phyloP scores from a whole-genome alignment of 257 asterid genomes.

The Voacanga thouarsii region DNA sequence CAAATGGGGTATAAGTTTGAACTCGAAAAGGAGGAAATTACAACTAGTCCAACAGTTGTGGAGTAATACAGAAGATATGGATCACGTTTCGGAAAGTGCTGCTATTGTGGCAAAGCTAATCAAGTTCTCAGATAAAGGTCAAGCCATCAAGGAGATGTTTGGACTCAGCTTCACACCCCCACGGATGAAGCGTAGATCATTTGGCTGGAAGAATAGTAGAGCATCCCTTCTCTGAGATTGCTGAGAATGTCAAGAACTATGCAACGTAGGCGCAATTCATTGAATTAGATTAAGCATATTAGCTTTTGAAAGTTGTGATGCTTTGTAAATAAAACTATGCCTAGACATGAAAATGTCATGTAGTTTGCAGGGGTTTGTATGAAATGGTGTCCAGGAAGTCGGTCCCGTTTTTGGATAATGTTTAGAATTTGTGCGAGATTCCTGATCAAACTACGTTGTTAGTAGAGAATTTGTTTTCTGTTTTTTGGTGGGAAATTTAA shows the following conservation, averaged over 20 bases:
- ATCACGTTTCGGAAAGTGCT: constrained; percentile 38
- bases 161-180: constrained; percentile 53
- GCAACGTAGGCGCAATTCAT: constrained; percentile 11
- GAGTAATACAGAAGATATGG: constrained; percentile 31
- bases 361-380: background rate
- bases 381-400: background rate
- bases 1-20: constrained; percentile 47
- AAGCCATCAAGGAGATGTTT: constrained; percentile 49
- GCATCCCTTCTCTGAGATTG: constrained; percentile 30
- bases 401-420: background rate
- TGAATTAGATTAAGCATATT: constrained; percentile 3
- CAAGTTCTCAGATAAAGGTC: constrained; percentile 39
- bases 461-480: no score
- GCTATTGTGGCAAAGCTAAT: constrained; percentile 45
- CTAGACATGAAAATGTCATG: background rate
- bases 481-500: background rate
- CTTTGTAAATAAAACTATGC: background rate
- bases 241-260: background rate
- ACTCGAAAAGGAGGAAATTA: constrained; percentile 38
- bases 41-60: constrained; percentile 37
- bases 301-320: background rate
- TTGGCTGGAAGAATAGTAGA: constrained; percentile 46
- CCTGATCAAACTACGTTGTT: no score
- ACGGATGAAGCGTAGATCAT: constrained; percentile 32
- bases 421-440: background rate